Conservation (phyloP, 495 filamentous ascomycete genomes). For the Pyronema domesticum region DNA sequence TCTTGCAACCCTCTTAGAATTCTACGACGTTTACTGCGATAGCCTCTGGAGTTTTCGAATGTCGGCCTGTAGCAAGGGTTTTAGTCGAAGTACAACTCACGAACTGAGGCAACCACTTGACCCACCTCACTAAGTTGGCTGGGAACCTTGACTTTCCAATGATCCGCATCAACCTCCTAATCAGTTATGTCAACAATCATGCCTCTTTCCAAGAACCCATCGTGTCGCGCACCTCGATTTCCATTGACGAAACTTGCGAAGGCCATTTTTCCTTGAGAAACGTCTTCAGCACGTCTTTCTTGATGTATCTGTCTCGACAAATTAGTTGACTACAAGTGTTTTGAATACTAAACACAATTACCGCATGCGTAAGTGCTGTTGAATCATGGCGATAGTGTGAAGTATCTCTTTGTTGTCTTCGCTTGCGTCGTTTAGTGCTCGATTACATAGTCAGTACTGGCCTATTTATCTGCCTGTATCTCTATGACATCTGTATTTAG, state of each 20-base stretch:
- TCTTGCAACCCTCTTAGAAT: no score
- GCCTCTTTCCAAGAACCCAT: not conserved
- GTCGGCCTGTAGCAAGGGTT: not conserved
- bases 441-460: no score
- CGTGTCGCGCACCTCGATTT: not conserved
- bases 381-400: no score
- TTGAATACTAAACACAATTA: no score
- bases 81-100: not conserved
- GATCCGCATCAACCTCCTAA: not conserved
- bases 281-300: not conserved
- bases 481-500: no score
- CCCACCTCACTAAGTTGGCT: not conserved
- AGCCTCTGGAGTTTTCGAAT: not conserved
- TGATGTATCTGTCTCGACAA: not conserved
- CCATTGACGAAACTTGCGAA: not conserved
- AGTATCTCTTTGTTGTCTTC: no score
- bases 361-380: no score
- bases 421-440: no score
- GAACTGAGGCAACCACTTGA: not conserved
- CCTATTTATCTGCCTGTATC: no score
- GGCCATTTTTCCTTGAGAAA: not conserved
- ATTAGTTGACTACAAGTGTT: not conserved
- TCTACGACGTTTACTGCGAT: no score
- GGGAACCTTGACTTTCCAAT: not conserved
- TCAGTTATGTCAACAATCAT: not conserved